Evolutionary conservation across 345 rosid species (phyloP).

Genomic region (Luvunga scandens): DNA sequence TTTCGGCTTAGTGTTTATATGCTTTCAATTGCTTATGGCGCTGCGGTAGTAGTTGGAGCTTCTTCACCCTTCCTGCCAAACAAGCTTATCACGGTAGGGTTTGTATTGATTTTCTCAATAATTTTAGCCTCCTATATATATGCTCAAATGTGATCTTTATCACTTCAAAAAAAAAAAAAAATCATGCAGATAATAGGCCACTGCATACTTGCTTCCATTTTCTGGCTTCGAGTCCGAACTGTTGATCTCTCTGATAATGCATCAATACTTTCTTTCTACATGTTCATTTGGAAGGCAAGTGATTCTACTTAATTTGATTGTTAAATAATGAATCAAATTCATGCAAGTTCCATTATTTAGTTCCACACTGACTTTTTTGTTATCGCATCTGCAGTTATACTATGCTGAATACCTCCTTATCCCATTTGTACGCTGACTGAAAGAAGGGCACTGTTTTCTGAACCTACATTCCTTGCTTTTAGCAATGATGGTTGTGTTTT

Average conservation of each 20-base stretch:
- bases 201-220: constrained; percentile 11
- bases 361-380: neutral
- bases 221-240: constrained; percentile 27
- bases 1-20: constrained; percentile 31
- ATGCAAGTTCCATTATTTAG: neutral
- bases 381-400: constrained; percentile 22
- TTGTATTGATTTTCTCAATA: neutral
- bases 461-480: no score
- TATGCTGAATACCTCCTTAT: constrained; percentile 33
- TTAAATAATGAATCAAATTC: neutral
- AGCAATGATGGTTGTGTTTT: no score
- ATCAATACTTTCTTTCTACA: constrained; percentile 24
- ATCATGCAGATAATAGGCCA: constrained; percentile 26
- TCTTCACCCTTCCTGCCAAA: constrained; percentile 16
- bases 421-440: constrained; percentile 29
- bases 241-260: constrained; percentile 22
- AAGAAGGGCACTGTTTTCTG: neutral
- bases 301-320: neutral
- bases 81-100: constrained; percentile 28
- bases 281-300: constrained; percentile 38
- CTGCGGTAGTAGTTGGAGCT: constrained; percentile 25
- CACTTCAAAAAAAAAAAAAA: neutral
- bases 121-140: neutral
- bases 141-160: neutral
- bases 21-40: constrained; percentile 31